Base-by-base conservation (phyloP, 371 early-diverging fungal genomes). In the Parasitella parasitica region DNA sequence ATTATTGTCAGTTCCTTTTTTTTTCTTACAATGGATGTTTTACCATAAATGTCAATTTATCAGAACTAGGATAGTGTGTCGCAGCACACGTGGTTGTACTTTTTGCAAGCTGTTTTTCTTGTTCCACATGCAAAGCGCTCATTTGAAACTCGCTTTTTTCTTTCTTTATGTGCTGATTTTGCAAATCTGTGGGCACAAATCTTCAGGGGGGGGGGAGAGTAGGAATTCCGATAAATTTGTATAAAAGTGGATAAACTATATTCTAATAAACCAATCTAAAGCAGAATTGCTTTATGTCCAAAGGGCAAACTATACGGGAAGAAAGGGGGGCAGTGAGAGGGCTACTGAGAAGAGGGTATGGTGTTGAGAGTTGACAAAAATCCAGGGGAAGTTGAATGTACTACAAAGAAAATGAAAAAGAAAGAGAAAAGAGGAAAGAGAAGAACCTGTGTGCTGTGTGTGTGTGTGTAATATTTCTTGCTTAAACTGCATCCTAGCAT, bases 31-130 rank as follows among this genome's bases (percentile, higher is more conserved):
- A 46, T 22, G 24, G 46, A 11, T 24, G 13, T 53, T 34, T 53
- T 53, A 53, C 53, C 34, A 53, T 34, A 34, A 53, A 35, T 53
- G 53, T 53, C 53, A 53, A 20, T 13, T 53, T 53, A 34, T 53
- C 35, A 53, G 35, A 34, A 20, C 22, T 18, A 24, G 46, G 24
- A 24, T 46, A 13, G 18, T 13, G 46, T 46, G 46, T 46, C 1
- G 53, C 6, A 12, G 53, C 13, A 13, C 53, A 53, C 28, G 32
- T 56, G 50, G 50, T 50, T 50, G 50, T 50, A 28, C 50, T 50
- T 48, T n/a, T 41, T 46, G 46, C 24, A 46, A 46, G 8, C 24
- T 46, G 18, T 20, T 46, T 9, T 46, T 46, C 46, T 46, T 24
- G 18, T 43, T 20, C 12, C 24, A 24, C 22, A 11, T 46, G 46